Base-by-base conservation (phyloP, 306 rosid genomes). In the Prunus dulcis region DNA sequence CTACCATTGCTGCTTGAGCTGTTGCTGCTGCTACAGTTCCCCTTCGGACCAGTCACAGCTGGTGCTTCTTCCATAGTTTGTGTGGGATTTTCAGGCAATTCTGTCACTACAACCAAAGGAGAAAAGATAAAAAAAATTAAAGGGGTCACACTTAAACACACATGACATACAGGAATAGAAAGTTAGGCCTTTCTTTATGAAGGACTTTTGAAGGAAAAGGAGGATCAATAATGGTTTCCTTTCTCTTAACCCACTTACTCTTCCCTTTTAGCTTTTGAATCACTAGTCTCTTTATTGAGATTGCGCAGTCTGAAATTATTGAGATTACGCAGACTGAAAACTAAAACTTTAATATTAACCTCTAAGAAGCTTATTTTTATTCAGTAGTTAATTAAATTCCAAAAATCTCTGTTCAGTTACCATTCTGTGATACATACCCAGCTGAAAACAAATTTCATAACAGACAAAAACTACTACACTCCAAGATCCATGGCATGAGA, bases 391-490 rank as follows among this genome's bases (percentile, higher is more conserved):
- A 76, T 76, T 68, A 71, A 76, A 63, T 68, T 50, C n/a, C 63
- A 41, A 52, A 46, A 68, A 80, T 78, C 83, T 80, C 77, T 74
- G 84, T 71, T 87, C 79, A 72, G 78, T 58, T 14, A 74, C 49
- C 56, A 74, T 75, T 52, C 75, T n/a, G 28, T 53, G 67, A 82
- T 28, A 28, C 64, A 71, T n/a, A 78, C 27, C 69, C 76, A 83
- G 72, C 74, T 56, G 77, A 84, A 52, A 85, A 57, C 83, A 83
- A 81, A 74, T 63, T 68, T 83, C 75, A 80, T 67, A 87, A 75
- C 93, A 81, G 96, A 93, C 97, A 93, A 93, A 92, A 89, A 81
- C 83, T 71, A 80, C 90, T 79, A 89, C 18, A 80, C 87, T 87
- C 90, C 92, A 88, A 86, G 57, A 75, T 62, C 65, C 38, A 19